A percentile compares a stretch with the other conserved stretches of the same genome.
These are phyloP conservation scores for Trichoderma hamatum DNA, from an alignment of 2,329 filamentous ascomycete species.

Conservation along the genomic window DNA sequence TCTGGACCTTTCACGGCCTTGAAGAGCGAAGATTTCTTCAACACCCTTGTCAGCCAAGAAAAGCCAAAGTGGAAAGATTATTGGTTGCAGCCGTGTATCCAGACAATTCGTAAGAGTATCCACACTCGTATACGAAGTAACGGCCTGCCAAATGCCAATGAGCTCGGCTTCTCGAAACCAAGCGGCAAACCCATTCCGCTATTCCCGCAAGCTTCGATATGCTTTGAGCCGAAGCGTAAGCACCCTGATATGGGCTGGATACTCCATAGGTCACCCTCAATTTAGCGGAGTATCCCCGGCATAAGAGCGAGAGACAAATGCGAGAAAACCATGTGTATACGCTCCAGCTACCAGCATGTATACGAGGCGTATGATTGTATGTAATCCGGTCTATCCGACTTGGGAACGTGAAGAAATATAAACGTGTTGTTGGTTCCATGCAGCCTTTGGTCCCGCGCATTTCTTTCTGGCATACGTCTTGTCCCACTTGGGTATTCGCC, in stretches of 20 bases:
- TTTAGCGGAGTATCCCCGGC: slow-evolving; percentile 23
- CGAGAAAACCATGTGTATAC: neutral
- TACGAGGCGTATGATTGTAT: neutral
- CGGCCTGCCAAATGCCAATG: neutral
- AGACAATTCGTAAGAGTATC: neutral
- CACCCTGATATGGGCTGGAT: slow-evolving; percentile 9
- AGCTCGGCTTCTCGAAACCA: neutral
- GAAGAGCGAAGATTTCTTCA: slow-evolving; percentile 9
- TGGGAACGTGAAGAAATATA: neutral
- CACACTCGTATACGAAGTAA: slow-evolving; percentile 1
- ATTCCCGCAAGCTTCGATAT: neutral
- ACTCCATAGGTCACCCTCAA: slow-evolving; percentile 17
- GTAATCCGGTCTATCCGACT: slow-evolving; percentile 11
- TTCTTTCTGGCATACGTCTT: neutral
- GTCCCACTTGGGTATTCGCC: slow-evolving; percentile 21
- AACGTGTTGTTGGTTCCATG: slow-evolving; percentile 1
- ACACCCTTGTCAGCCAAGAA: slow-evolving; percentile 13
- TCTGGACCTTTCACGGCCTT: slow-evolving; percentile 8
- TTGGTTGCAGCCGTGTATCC: neutral
- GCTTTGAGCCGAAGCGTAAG: neutral
- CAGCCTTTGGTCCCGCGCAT: neutral
- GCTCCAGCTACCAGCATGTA: neutral
- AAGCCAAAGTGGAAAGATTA: neutral
- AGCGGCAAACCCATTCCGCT: slow-evolving; percentile 4
- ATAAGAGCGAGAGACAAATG: slow-evolving; percentile 11